Conservation (phyloP, 1,139 yeast species). For the Pichia sp. region DNA sequence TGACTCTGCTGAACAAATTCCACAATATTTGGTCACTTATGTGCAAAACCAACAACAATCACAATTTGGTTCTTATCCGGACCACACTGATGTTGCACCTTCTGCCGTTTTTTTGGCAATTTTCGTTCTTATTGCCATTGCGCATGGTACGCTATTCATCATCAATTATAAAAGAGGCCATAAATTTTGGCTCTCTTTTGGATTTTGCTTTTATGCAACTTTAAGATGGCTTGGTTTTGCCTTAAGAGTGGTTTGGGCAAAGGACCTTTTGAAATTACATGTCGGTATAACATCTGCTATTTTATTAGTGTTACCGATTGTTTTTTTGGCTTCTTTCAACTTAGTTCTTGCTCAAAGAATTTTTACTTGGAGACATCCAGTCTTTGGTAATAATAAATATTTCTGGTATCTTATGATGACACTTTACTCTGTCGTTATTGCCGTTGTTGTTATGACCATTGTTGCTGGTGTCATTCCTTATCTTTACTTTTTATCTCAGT, state of each 20-base stretch:
- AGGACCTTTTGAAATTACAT: slow-evolving; percentile 38
- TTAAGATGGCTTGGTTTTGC: slow-evolving; percentile 56
- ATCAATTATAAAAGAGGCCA: slow-evolving; percentile 56
- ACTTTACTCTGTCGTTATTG: slow-evolving; percentile 49
- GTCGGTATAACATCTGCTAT: slow-evolving; percentile 58
- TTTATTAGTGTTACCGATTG: slow-evolving; percentile 50
- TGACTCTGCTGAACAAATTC: slow-evolving; percentile 29
- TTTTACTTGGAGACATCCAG: slow-evolving; percentile 81
- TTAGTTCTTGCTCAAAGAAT: slow-evolving; percentile 69
- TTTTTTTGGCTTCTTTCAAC: slow-evolving; percentile 50
- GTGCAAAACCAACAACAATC: slow-evolving; percentile 40
- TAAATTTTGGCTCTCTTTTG: slow-evolving; percentile 51
- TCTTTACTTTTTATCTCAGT: slow-evolving; percentile 45
- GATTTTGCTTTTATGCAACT: slow-evolving; percentile 47
- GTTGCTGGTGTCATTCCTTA: slow-evolving; percentile 63
- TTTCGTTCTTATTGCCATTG: slow-evolving; percentile 42
- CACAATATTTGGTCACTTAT: slow-evolving; percentile 33
- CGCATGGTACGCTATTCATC: slow-evolving; percentile 45
- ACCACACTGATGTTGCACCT: slow-evolving; percentile 52
- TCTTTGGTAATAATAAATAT: slow-evolving; percentile 51
- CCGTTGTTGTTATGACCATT: slow-evolving; percentile 60
- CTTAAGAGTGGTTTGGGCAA: slow-evolving; percentile 54
- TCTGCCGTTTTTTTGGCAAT: slow-evolving; percentile 51
- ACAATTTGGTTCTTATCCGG: slow-evolving; percentile 64
- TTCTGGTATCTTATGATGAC: slow-evolving; percentile 51